A percentile compares a stretch with the other conserved stretches of the same genome.
phyloP scores from a whole-genome alignment of 179 eudicot genomes.

The Camellia oleifera region DNA sequence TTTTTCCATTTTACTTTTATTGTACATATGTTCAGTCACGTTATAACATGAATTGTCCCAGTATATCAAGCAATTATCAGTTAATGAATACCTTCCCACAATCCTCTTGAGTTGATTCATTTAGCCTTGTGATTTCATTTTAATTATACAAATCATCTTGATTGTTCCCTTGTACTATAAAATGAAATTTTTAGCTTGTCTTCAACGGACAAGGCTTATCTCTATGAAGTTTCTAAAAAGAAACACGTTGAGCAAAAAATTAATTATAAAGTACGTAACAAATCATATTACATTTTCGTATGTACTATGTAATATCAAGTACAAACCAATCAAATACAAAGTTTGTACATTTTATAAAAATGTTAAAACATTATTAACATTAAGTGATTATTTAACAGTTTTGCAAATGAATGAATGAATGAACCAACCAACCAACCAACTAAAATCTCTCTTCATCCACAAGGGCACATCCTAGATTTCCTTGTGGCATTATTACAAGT shows the following conservation, averaged over 20 bases:
- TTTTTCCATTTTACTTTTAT: background rate
- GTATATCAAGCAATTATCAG: background rate
- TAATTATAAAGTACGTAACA: no score
- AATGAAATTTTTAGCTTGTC: background rate
- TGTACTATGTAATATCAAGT: no score
- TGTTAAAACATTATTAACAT: no score
- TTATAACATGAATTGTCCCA: background rate
- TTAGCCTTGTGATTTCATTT: background rate
- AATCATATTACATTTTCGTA: no score
- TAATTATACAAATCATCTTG: background rate
- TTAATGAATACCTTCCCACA: background rate
- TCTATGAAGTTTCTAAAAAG: no score
- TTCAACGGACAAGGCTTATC: no score
- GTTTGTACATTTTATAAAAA: no score
- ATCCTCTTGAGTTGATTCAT: background rate
- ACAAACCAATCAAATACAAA: no score
- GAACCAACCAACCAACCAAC: no score
- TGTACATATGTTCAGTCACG: background rate
- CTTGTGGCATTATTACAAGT: no score
- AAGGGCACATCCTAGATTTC: background rate
- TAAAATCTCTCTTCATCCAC: background rate
- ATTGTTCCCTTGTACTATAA: background rate
- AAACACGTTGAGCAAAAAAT: no score
- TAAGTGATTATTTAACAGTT: no score
- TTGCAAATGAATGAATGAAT: background rate